A percentile compares a stretch with the other conserved stretches of the same genome.
These are phyloP conservation scores for Phytophthora melonis DNA, from an alignment of 352 stramenopile species.

Conservation along the genomic window DNA sequence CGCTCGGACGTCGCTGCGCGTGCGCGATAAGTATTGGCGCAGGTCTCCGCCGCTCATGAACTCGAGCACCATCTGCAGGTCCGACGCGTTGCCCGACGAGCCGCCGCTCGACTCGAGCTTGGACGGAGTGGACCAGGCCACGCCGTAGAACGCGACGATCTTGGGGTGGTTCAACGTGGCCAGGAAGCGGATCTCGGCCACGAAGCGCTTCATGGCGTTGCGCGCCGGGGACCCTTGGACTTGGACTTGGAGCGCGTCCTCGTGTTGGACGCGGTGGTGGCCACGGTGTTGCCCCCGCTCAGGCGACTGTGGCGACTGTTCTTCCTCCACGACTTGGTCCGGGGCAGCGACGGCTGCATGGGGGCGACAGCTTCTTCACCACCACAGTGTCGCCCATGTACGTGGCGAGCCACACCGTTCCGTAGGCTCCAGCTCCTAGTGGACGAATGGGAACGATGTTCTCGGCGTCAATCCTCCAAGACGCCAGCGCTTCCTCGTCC, in stretches of 20 bases:
- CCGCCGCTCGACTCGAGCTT: constrained; percentile 17
- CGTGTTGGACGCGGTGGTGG: constrained; percentile 21
- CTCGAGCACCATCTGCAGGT: constrained; percentile 78
- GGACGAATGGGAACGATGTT: constrained; percentile 44
- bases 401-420: constrained; percentile 62
- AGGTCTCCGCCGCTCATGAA: constrained; percentile 80
- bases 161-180: constrained; percentile 72
- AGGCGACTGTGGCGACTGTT: constrained; percentile 33
- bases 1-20: constrained; percentile 38
- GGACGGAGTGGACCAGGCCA: constrained; percentile 55
- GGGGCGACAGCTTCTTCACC: constrained; percentile 57
- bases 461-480: constrained; percentile 58
- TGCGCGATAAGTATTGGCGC: constrained; percentile 52
- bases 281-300: constrained; percentile 11
- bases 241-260: constrained; percentile 27
- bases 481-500: constrained; percentile 67
- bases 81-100: constrained; percentile 32
- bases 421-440: constrained; percentile 49
- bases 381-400: constrained; percentile 57
- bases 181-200: constrained; percentile 78
- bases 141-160: constrained; percentile 84
- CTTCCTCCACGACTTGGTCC: constrained; percentile 45
- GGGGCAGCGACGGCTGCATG: constrained; percentile 38
- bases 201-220: constrained; percentile 48
- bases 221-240: constrained; percentile 24